Conservation (phyloP, 1,284 basidiomycete genomes). For the Ceratobasidium sp. region DNA sequence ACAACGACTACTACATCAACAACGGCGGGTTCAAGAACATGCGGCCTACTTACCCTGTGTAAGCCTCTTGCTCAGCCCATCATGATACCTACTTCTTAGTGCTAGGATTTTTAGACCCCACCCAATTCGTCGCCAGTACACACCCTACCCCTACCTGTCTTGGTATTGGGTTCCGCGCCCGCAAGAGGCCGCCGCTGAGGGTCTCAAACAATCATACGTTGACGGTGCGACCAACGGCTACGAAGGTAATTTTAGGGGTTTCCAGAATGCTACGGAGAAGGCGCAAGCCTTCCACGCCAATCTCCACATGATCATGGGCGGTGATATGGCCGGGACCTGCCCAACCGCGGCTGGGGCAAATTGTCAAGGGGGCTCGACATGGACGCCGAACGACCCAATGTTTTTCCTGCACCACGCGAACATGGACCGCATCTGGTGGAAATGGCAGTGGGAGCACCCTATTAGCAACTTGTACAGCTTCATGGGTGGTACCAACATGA, state of each 20-base stretch:
- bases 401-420: conserved; percentile 43
- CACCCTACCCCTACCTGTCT: conserved; percentile 35
- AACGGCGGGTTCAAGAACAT: conserved; percentile 35
- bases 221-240: conserved; percentile 36
- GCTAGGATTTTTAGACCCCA: not conserved
- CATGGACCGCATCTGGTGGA: conserved; percentile 41
- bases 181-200: conserved; percentile 19
- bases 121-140: conserved; percentile 28
- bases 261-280: conserved; percentile 43
- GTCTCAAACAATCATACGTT: conserved; percentile 24
- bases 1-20: conserved; percentile 19
- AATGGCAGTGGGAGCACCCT: conserved; percentile 37
- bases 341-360: conserved; percentile 24
- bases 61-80: not conserved
- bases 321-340: conserved; percentile 41
- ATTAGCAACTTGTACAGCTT: conserved; percentile 28
- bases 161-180: conserved; percentile 43
- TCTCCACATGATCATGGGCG: conserved; percentile 40
- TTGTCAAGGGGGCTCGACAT: conserved; percentile 35
- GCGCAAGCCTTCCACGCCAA: conserved; percentile 42
- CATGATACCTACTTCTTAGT: not conserved
- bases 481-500: conserved; percentile 27
- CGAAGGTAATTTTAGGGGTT: conserved; percentile 31
- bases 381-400: conserved; percentile 41
- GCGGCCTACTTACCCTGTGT: conserved; percentile 37